A percentile compares a stretch with the other conserved stretches of the same genome.
These are phyloP conservation scores for Thraustochytrium sp. DNA, from an alignment of 352 stramenopile species.

Conservation along the genomic window DNA sequence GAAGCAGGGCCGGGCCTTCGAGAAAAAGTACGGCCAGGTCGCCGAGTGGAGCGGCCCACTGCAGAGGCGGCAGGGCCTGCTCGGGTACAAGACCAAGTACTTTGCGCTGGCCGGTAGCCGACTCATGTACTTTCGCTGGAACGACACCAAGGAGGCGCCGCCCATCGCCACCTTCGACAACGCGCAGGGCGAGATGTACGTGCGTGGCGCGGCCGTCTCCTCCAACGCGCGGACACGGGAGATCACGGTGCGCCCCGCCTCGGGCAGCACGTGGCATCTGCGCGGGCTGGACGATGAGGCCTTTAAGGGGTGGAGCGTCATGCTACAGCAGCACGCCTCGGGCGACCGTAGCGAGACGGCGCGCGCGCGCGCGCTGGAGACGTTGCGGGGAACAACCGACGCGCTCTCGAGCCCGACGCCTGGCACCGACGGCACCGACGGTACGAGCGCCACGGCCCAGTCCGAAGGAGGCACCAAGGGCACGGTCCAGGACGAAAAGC, in stretches of 20 bases:
- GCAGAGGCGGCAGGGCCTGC: not conserved
- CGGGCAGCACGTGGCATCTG: not conserved
- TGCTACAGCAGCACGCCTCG: not conserved
- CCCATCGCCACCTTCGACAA: not conserved
- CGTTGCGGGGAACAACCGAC: not conserved
- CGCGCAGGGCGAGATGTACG: not conserved
- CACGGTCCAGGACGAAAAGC: too few relatives aligned
- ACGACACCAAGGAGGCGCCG: not conserved
- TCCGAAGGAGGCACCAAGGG: too few relatives aligned
- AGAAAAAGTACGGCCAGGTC: not conserved
- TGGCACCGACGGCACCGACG: too few relatives aligned
- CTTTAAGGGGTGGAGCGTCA: conserved; percentile 2
- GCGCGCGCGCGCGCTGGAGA: not conserved
- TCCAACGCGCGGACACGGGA: not conserved
- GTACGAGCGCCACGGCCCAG: too few relatives aligned
- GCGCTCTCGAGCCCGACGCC: too few relatives aligned
- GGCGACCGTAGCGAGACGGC: not conserved
- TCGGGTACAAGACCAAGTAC: not conserved
- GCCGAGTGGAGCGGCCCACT: conserved; percentile 33
- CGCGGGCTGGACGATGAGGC: not conserved
- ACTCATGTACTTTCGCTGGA: conserved; percentile 6
- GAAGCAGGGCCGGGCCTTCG: conserved; percentile 1
- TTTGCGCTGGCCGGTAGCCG: not conserved
- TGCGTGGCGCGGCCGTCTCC: not conserved
- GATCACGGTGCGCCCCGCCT: not conserved